phyloP scores from a whole-genome alignment of 768 basidiomycete genomes.

The Tulasnella sp. region DNA sequence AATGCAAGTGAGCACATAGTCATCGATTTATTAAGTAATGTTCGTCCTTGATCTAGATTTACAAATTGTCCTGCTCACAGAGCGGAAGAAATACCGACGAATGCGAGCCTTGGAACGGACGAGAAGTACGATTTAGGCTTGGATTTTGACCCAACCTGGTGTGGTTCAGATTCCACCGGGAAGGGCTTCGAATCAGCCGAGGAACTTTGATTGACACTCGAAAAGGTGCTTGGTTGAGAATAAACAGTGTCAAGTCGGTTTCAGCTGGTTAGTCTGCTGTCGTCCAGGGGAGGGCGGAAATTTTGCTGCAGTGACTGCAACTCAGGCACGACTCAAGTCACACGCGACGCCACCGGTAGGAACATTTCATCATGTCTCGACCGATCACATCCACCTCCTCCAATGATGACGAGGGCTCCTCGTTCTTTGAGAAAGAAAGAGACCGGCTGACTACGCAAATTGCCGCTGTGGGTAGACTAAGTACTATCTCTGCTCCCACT shows the following conservation, averaged over 20 bases:
- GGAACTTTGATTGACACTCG: neutral
- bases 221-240: neutral
- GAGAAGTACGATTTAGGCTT: constrained; percentile 1
- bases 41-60: constrained; percentile 2
- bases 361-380: neutral
- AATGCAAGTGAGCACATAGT: neutral
- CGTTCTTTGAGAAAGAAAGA: constrained; percentile 73
- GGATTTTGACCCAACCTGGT: constrained; percentile 5
- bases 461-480: constrained; percentile 39
- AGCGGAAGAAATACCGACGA: neutral
- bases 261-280: neutral
- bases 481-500: neutral
- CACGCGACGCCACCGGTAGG: neutral
- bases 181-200: constrained; percentile 11
- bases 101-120: neutral
- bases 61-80: constrained; percentile 4
- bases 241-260: neutral
- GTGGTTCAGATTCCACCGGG: neutral
- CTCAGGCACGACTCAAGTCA: neutral
- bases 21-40: neutral
- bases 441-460: constrained; percentile 65
- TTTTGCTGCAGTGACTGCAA: neutral
- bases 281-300: neutral
- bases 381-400: neutral
- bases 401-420: constrained; percentile 25